Conservation (phyloP, 2,329 filamentous ascomycete genomes). For the Aureobasidium vineae region DNA sequence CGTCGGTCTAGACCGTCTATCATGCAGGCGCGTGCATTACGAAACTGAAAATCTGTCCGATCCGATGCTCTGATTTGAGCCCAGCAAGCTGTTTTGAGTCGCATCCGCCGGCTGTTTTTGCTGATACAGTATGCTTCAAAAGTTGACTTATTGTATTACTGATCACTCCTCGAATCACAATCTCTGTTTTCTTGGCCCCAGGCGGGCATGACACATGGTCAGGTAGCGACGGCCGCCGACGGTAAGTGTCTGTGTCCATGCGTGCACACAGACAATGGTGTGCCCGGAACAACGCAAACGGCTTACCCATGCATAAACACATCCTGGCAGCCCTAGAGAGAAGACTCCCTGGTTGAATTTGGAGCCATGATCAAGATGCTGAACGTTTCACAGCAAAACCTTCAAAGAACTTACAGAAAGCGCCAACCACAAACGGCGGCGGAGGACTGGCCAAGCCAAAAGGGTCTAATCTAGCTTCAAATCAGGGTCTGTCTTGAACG, state of each 20-base stretch:
- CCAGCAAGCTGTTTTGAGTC: not conserved
- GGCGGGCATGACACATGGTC: not conserved
- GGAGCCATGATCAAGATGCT: not conserved
- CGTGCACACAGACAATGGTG: too few species aligned
- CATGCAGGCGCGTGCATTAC: not conserved
- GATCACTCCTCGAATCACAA: not conserved
- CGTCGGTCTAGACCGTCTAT: not conserved
- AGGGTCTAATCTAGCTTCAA: not conserved
- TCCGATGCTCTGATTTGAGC: not conserved
- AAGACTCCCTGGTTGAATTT: not conserved
- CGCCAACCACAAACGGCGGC: not conserved
- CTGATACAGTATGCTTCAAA: not conserved
- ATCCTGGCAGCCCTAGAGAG: not conserved
- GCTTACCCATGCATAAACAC: not conserved
- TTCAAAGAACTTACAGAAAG: not conserved
- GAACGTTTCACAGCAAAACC: conserved; percentile 9
- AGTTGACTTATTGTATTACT: not conserved
- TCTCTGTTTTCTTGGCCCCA: not conserved
- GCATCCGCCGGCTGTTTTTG: not conserved
- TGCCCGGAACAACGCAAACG: not conserved
- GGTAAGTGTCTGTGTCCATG: not conserved
- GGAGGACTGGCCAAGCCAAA: not conserved
- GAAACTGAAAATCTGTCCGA: not conserved
- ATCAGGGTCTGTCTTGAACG: conserved; percentile 16
- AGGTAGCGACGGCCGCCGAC: not conserved